These are phyloP conservation scores for Verruconis gallopava DNA, from an alignment of 2,329 filamentous ascomycete genomes.

Conservation along the genomic window DNA sequence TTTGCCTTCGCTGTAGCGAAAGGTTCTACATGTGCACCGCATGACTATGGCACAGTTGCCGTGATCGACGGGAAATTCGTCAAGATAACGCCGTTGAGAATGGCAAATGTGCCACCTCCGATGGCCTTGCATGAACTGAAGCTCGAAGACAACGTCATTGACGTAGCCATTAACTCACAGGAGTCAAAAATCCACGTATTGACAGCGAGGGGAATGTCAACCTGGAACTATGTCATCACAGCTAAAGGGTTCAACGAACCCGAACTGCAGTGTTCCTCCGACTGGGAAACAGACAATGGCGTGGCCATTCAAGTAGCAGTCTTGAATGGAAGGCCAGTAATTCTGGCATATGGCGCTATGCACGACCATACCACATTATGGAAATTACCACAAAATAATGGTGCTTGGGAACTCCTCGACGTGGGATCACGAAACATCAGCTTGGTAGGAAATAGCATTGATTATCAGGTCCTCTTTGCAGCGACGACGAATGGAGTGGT, in stretches of 20 bases:
- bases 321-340: not conserved
- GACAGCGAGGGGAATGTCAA: slow-evolving; percentile 49
- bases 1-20: slow-evolving; percentile 55
- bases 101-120: slow-evolving; percentile 79
- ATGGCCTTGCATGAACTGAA: slow-evolving; percentile 72
- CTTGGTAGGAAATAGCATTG: not conserved
- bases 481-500: not conserved
- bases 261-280: slow-evolving; percentile 26
- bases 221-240: slow-evolving; percentile 57
- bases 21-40: slow-evolving; percentile 55
- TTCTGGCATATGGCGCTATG: not conserved
- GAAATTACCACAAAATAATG: not conserved
- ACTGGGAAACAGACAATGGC: not conserved
- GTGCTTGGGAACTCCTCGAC: not conserved
- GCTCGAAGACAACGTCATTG: slow-evolving; percentile 50
- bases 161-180: slow-evolving; percentile 50
- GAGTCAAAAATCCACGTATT: slow-evolving; percentile 51
- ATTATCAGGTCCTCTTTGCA: not conserved
- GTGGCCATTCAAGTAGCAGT: slow-evolving; percentile 3
- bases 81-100: slow-evolving; percentile 74
- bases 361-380: not conserved
- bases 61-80: slow-evolving; percentile 73
- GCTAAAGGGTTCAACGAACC: slow-evolving; percentile 36
- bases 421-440: not conserved
- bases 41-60: slow-evolving; percentile 67